phyloP scores from a whole-genome alignment of 2,329 filamentous ascomycete species.

The Penicillium corylophilum region DNA sequence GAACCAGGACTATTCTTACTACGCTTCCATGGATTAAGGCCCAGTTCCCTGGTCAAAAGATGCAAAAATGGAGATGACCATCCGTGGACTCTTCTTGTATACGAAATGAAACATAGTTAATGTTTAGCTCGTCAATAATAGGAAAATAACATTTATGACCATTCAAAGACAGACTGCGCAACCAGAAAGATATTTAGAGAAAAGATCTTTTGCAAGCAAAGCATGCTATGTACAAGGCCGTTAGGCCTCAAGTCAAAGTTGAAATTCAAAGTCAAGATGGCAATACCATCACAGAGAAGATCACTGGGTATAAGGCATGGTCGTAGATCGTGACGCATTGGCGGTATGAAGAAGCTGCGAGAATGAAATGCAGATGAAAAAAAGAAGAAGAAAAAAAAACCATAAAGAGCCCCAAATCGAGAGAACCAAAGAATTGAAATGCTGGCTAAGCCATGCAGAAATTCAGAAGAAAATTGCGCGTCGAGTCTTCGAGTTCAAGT shows the following conservation, averaged over 20 bases:
- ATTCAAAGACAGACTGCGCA: background rate
- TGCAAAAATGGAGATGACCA: background rate
- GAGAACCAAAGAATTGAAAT: background rate
- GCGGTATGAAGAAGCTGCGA: background rate
- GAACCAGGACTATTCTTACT: constrained; percentile 35
- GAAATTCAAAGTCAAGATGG: background rate
- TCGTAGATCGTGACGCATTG: constrained; percentile 17
- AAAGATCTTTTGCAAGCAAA: background rate
- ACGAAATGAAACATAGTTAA: background rate
- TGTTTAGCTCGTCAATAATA: background rate
- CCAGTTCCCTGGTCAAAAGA: background rate
- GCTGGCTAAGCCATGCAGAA: background rate
- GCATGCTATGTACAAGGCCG: background rate
- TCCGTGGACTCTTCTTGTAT: background rate
- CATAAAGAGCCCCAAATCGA: too few species aligned
- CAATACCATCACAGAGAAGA: background rate
- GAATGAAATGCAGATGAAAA: background rate
- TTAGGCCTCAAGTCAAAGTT: background rate
- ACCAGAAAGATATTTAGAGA: background rate
- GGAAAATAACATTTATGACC: background rate
- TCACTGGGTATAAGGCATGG: constrained; percentile 11
- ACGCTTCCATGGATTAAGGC: constrained; percentile 8
- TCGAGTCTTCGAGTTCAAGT: background rate
- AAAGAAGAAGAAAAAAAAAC: too few species aligned
- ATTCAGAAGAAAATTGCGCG: background rate